Percentiles rank a stretch among this genome's conserved stretches.
Conservation (phyloP, 495 filamentous ascomycete species). For the Penicillium tannophilum region DNA sequence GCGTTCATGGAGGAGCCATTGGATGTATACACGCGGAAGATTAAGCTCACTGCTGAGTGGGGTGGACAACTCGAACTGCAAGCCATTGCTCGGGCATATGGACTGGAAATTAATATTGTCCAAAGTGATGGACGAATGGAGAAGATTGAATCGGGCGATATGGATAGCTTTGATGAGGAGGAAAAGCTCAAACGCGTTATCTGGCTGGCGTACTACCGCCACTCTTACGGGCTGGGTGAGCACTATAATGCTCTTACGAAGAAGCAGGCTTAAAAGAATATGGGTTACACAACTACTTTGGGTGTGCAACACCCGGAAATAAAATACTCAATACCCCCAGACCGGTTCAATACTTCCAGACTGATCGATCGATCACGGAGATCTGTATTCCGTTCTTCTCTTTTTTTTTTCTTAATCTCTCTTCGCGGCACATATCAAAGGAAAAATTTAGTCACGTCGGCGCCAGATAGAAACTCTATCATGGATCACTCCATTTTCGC, state of each 20-base stretch:
- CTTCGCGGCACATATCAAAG: slow-evolving; percentile 2
- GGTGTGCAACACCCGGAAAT: neutral
- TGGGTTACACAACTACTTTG: neutral
- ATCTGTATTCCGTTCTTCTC: slow-evolving; percentile 2
- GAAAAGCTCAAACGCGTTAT: slow-evolving; percentile 50
- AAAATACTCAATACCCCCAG: neutral
- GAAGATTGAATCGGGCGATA: slow-evolving; percentile 61
- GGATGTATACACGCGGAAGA: slow-evolving; percentile 69
- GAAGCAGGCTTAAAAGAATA: slow-evolving; percentile 13
- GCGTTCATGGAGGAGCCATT: slow-evolving; percentile 84
- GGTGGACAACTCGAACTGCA: slow-evolving; percentile 88
- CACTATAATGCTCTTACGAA: slow-evolving; percentile 87
- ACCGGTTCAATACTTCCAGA: neutral
- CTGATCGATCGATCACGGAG: neutral
- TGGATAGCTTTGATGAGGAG: slow-evolving; percentile 48
- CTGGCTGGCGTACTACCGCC: slow-evolving; percentile 94
- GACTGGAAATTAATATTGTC: slow-evolving; percentile 80
- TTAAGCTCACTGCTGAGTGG: slow-evolving; percentile 92
- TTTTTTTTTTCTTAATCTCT: slow-evolving; percentile 5
- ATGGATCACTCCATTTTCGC: slow-evolving; percentile 36
- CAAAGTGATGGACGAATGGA: slow-evolving; percentile 79
- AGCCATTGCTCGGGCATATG: slow-evolving; percentile 82
- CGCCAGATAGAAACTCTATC: slow-evolving; percentile 45
- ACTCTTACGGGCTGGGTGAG: slow-evolving; percentile 90
- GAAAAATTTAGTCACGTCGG: slow-evolving; percentile 28